phyloP scores from a whole-genome alignment of 306 rosid genomes.

The Cercis canadensis region DNA sequence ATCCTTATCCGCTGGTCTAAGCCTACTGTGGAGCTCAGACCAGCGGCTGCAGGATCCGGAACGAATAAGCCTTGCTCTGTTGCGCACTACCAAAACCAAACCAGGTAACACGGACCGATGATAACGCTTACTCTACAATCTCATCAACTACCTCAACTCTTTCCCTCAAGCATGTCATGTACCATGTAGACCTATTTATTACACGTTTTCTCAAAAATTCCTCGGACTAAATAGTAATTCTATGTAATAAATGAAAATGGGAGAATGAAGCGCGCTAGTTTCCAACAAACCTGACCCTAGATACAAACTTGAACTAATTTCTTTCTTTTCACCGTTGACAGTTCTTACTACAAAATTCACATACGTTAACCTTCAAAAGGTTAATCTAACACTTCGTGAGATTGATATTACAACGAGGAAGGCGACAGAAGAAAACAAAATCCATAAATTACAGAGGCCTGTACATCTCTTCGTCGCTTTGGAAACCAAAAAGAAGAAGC shows the following conservation, averaged over 20 bases:
- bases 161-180: too few species aligned
- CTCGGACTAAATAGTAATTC: too few species aligned
- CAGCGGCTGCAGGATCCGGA: too few species aligned
- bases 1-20: too few species aligned
- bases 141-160: too few species aligned
- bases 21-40: too few species aligned
- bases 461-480: conserved; percentile 72
- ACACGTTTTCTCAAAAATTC: too few species aligned
- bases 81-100: not conserved
- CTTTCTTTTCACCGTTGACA: not conserved
- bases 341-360: conserved; percentile 25
- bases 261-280: too few species aligned
- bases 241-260: too few species aligned
- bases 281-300: not conserved
- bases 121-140: not conserved
- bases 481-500: conserved; percentile 43
- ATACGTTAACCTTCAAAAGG: conserved; percentile 9
- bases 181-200: too few species aligned
- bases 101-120: conserved; percentile 7
- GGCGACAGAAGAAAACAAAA: conserved; percentile 55
- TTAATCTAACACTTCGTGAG: conserved; percentile 35
- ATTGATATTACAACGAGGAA: conserved; percentile 49
- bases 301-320: not conserved
- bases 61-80: too few species aligned
- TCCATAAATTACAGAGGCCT: conserved; percentile 81